Evolutionary conservation across 2,329 filamentous ascomycete species (phyloP), one percentile per base, ranked within the genome.

Genomic region (Cadophora sp.): DNA sequence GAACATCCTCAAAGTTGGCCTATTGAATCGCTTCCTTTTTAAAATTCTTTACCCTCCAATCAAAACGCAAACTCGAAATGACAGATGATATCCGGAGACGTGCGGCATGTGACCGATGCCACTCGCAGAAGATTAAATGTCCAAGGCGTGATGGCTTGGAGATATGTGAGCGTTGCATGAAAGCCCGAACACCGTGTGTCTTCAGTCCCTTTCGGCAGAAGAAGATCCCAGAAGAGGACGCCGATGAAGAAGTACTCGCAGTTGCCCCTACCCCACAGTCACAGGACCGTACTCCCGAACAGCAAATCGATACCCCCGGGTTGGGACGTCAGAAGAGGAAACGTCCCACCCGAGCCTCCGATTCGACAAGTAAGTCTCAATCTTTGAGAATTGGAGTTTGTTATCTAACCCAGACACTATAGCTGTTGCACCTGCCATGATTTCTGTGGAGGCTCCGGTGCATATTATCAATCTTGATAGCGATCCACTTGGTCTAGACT

Each of bases 71-170:
- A 45, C 33, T 24, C 27, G 62, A 9, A 14, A 73, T 73, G 72
- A 56, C 61, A 18, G 71, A 73, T 43, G 68, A 71, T 2, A 60
- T 74, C 24, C 67, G 72, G 14, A 66, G 64, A 20, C 70, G 73
- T 33, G 66, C 69, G 36, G 79, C 80, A 16, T 83, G 80, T 67
- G 80, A 82, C 72, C 75, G 82, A 48, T 84, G 83, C 48, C 82
- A 84, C 67, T 76, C 78, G 20, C 83, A 84, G 47, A 84, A 84
- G 72, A 75, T 83, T 14, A 78, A 78, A 72, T 84, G 82, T 60
- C 79, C 80, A 5, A 82, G 81, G 62, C 75, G 78, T 33, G 66
- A 76, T 0, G 79, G 78, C 0, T 76, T 76, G 33, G 64, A 73
- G 6, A 72, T 73, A 13, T 84, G 82, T 68, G 75, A 76, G 9